Base-by-base conservation (phyloP, 352 stramenopile genomes). In the Globisporangium emineosum region DNA sequence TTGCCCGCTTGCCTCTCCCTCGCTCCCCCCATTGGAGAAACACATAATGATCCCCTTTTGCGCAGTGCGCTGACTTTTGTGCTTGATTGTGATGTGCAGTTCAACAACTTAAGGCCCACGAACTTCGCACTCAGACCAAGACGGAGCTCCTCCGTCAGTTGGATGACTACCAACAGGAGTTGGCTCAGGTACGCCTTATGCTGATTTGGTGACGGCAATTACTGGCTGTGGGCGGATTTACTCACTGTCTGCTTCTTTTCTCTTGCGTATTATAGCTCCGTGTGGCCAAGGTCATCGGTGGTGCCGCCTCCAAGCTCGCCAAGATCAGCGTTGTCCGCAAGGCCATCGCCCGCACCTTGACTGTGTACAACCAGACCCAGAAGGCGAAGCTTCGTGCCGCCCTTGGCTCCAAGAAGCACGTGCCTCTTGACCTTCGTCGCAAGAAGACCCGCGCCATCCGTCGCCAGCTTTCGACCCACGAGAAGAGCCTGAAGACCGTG, bases 301-400 rank as follows among this genome's bases (percentile, higher is more conserved):
- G 98, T 61, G 97, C 98, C 37, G 96, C 97, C 60, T 98, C 96
- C 51, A 99, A 99, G 93, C 96, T 99, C 67, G 93, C 96, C 77
- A 99, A 99, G 90, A 99, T 99, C 85, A 97, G 97, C 74, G 81
- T 94, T 43, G 97, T 99, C 23, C 97, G 98, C 84, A 99, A 99
- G 81, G 97, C 91, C 65, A 99, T 99, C 75, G 98, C 98, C 43
- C 97, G 98, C 71, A 93, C 99, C 47, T 86, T 99, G 65, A 99
- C 98, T 64, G 97, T 99, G 51, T 98, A 99, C 96, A 99, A 99
- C 90, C 97, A 99, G 87, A 98, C 94, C 77, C 93, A 99, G 81
- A 99, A 99, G 94, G 83, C 90, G 60, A 98, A 97, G 79, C 89
- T 99, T 56, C 94, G 97, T 59, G 93, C 98, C 71, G 85, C 96